A percentile compares a stretch with the other conserved stretches of the same genome.
Evolutionary conservation across 1,284 basidiomycete species (phyloP).

Genomic region (Cerioporus squamosus): DNA sequence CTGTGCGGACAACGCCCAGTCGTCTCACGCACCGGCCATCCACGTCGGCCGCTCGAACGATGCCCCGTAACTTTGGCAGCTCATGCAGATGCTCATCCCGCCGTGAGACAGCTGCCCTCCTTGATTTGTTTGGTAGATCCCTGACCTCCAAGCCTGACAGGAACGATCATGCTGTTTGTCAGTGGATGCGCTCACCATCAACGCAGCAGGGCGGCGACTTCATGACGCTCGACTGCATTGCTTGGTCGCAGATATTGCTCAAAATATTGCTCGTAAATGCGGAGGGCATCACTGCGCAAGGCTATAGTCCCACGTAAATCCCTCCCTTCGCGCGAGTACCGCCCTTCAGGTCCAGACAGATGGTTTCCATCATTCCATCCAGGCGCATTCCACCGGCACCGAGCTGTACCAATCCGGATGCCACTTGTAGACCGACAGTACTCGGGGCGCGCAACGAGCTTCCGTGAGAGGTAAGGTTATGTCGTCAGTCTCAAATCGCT

Average conservation of each 20-base stretch:
- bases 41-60: background rate
- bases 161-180: no score
- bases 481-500: background rate
- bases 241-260: background rate
- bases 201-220: no score
- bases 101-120: no score
- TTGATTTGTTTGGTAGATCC: no score
- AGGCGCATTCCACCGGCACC: conserved; percentile 14
- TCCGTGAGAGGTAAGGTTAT: conserved; percentile 8
- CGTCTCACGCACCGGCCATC: background rate
- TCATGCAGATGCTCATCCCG: no score
- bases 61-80: background rate
- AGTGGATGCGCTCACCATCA: no score
- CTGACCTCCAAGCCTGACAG: no score
- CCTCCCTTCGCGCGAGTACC: conserved; percentile 8
- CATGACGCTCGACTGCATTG: background rate
- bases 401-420: conserved; percentile 10
- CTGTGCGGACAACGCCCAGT: background rate
- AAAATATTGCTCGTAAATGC: background rate
- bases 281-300: no score
- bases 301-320: conserved; percentile 8
- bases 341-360: conserved; percentile 5
- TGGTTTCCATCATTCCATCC: conserved; percentile 5
- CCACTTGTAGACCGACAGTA: conserved; percentile 3
- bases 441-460: conserved; percentile 8